A percentile compares a stretch with the other conserved stretches of the same genome.
These are phyloP conservation scores for Glaciozyma martinii DNA, from an alignment of 768 basidiomycete species.

Conservation along the genomic window DNA sequence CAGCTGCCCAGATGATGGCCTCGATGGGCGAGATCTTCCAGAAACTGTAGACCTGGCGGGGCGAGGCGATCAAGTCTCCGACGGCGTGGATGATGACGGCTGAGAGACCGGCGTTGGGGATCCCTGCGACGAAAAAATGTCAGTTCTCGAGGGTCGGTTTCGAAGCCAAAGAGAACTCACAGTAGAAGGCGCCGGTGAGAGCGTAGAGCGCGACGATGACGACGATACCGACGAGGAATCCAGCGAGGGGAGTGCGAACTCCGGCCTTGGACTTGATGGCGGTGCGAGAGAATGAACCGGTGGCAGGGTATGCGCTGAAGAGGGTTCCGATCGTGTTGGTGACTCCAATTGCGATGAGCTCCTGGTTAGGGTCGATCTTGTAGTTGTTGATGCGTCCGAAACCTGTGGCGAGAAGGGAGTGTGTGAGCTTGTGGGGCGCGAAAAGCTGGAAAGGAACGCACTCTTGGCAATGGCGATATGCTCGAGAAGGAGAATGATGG, in stretches of 20 bases:
- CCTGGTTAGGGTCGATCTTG: constrained; percentile 77
- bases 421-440: not conserved
- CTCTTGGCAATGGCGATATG: constrained; percentile 85
- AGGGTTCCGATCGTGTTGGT: constrained; percentile 51
- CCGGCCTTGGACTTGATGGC: constrained; percentile 94
- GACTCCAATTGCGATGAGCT: constrained; percentile 70
- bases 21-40: constrained; percentile 93
- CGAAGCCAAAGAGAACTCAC: not conserved
- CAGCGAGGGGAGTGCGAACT: constrained; percentile 89
- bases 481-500: constrained; percentile 54
- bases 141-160: not conserved
- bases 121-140: constrained; percentile 19
- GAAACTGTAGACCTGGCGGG: constrained; percentile 69
- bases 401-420: not conserved
- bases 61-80: constrained; percentile 64
- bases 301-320: constrained; percentile 89
- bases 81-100: constrained; percentile 65
- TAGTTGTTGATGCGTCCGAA: constrained; percentile 93
- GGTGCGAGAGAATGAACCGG: constrained; percentile 96
- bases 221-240: constrained; percentile 71
- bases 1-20: constrained; percentile 34
- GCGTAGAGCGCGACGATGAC: constrained; percentile 93
- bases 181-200: constrained; percentile 52
- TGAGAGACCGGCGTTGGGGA: constrained; percentile 53
- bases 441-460: not conserved